These are phyloP conservation scores for Udeniomyces megalosporus DNA, from an alignment of 768 basidiomycete species.

Conservation along the genomic window DNA sequence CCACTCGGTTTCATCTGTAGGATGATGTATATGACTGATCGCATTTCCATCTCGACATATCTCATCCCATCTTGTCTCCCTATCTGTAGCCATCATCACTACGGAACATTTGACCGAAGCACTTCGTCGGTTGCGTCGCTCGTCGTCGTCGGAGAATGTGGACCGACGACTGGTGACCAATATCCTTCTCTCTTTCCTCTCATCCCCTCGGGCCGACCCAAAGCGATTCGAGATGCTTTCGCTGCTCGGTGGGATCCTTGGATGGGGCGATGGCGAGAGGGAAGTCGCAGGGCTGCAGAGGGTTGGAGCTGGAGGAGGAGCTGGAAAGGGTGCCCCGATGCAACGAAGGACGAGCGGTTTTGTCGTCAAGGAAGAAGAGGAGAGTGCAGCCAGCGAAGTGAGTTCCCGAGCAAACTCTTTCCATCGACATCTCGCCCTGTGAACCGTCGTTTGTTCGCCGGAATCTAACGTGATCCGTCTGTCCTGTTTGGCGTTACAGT, in stretches of 20 bases:
- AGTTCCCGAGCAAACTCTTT: too few species aligned
- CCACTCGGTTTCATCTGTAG: neutral
- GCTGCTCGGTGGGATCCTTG: slow-evolving; percentile 73
- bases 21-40: neutral
- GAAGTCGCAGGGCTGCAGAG: slow-evolving; percentile 79
- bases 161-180: slow-evolving; percentile 86
- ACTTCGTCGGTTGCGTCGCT: slow-evolving; percentile 76
- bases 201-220: slow-evolving; percentile 73
- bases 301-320: slow-evolving; percentile 22
- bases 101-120: slow-evolving; percentile 98
- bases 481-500: slow-evolving; percentile 36
- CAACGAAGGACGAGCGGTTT: slow-evolving; percentile 14
- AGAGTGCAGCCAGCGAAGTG: slow-evolving; percentile 26
- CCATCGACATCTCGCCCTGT: too few species aligned
- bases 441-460: neutral
- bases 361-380: slow-evolving; percentile 23
- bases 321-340: slow-evolving; percentile 14
- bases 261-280: slow-evolving; percentile 78
- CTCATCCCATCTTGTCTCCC: neutral
- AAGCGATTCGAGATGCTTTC: slow-evolving; percentile 96
- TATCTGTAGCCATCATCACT: slow-evolving; percentile 63
- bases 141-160: slow-evolving; percentile 69
- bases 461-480: neutral
- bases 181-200: slow-evolving; percentile 73
- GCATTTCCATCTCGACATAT: neutral